phyloP scores from a whole-genome alignment of 2,329 filamentous ascomycete species.

The Aspergillus piperis region DNA sequence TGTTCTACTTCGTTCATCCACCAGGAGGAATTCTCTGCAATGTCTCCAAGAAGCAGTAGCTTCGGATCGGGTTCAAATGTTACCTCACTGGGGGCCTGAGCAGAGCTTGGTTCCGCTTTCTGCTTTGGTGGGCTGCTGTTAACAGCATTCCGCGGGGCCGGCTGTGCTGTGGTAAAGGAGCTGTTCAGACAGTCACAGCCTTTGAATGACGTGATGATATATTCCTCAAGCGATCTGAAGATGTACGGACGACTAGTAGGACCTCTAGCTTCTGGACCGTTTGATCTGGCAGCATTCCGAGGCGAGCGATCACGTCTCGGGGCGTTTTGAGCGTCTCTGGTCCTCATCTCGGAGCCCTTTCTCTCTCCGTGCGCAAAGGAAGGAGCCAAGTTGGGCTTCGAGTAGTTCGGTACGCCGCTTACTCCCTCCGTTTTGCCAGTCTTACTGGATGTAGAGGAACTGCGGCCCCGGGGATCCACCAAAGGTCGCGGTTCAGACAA shows the following conservation, averaged over 20 bases:
- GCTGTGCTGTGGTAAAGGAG: slow-evolving; percentile 66
- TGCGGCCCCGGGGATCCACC: slow-evolving; percentile 27
- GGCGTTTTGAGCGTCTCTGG: slow-evolving; percentile 29
- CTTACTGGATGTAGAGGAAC: slow-evolving; percentile 29
- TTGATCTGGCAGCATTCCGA: slow-evolving; percentile 21
- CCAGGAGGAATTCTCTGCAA: slow-evolving; percentile 81
- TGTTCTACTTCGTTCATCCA: slow-evolving; percentile 66
- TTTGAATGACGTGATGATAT: slow-evolving; percentile 68
- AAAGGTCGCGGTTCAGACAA: slow-evolving; percentile 20
- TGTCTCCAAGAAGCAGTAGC: slow-evolving; percentile 69
- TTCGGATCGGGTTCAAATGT: slow-evolving; percentile 72
- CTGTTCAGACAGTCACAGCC: slow-evolving; percentile 72
- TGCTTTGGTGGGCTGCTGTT: slow-evolving; percentile 45
- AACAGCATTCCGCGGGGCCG: slow-evolving; percentile 45
- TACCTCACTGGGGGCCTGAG: slow-evolving; percentile 34
- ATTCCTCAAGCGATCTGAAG: slow-evolving; percentile 77
- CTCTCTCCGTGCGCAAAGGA: slow-evolving; percentile 19
- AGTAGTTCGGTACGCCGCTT: slow-evolving; percentile 19
- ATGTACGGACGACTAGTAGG: slow-evolving; percentile 51
- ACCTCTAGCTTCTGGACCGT: slow-evolving; percentile 42
- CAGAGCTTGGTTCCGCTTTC: slow-evolving; percentile 31
- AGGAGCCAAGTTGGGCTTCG: slow-evolving; percentile 18
- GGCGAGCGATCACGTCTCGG: slow-evolving; percentile 24
- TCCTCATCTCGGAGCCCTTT: slow-evolving; percentile 24
- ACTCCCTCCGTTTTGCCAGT: slow-evolving; percentile 18